A percentile compares a stretch with the other conserved stretches of the same genome.
phyloP scores from a whole-genome alignment of 2,329 filamentous ascomycete genomes.

The Tolypocladium capitatum region DNA sequence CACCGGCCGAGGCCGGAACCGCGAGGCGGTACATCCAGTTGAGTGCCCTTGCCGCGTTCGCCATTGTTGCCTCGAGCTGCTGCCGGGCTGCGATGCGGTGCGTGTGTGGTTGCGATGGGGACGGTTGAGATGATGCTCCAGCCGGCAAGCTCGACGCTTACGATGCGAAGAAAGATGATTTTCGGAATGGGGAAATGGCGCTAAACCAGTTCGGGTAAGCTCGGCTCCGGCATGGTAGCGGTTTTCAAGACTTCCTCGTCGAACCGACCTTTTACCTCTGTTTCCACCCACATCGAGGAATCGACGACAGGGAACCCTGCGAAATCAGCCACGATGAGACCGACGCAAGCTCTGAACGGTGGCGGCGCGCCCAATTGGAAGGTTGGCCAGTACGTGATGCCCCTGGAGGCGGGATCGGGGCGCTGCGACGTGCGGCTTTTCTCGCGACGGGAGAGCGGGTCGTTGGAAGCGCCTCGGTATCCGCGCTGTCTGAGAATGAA shows the following conservation, averaged over 20 bases:
- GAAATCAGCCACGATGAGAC: slow-evolving; percentile 24
- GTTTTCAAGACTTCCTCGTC: slow-evolving; percentile 12
- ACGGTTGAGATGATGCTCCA: not conserved
- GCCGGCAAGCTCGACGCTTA: not conserved
- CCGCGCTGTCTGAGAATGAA: not conserved
- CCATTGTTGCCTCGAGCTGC: slow-evolving; percentile 20
- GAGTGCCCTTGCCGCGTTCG: slow-evolving; percentile 43
- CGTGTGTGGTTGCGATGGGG: not conserved
- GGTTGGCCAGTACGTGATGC: slow-evolving; percentile 20
- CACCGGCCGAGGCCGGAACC: slow-evolving; percentile 58
- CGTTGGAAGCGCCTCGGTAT: not conserved
- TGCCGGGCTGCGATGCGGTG: not conserved
- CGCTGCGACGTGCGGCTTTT: slow-evolving; percentile 19
- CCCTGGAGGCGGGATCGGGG: slow-evolving; percentile 2
- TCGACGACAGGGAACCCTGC: slow-evolving; percentile 10
- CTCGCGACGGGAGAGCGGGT: slow-evolving; percentile 2
- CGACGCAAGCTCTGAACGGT: slow-evolving; percentile 23
- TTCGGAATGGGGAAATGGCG: slow-evolving; percentile 8
- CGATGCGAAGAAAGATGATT: slow-evolving; percentile 7
- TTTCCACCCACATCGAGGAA: slow-evolving; percentile 11
- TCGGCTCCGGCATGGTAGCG: slow-evolving; percentile 14
- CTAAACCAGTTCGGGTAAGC: slow-evolving; percentile 22
- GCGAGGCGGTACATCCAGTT: slow-evolving; percentile 53
- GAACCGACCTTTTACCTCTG: slow-evolving; percentile 13
- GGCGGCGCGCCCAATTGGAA: slow-evolving; percentile 20